A percentile compares a stretch with the other conserved stretches of the same genome.
Conservation (phyloP, 495 filamentous ascomycete genomes). For the Trichoderma orchidacearum region DNA sequence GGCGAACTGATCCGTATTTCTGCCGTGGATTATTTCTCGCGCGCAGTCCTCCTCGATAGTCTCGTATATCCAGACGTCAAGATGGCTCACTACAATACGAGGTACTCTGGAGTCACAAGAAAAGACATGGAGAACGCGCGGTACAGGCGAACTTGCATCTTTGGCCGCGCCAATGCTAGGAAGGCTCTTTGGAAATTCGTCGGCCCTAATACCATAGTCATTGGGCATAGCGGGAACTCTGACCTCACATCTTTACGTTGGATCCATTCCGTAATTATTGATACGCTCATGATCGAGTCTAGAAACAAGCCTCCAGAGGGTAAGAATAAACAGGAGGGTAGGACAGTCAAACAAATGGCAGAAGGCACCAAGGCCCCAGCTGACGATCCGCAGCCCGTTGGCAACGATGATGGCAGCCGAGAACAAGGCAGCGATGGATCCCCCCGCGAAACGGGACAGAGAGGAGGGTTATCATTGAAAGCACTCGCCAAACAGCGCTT, state of each 20-base stretch:
- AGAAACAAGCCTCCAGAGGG: not conserved
- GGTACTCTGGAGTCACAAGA: conserved; percentile 21
- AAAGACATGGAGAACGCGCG: conserved; percentile 12
- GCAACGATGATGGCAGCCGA: not conserved
- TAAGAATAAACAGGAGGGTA: not conserved
- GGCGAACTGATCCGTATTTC: conserved; percentile 28
- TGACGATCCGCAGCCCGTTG: not conserved
- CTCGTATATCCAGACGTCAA: conserved; percentile 23
- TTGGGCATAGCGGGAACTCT: conserved; percentile 14
- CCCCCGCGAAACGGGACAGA: not conserved
- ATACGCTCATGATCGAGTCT: conserved; percentile 11
- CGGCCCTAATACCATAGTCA: conserved; percentile 19
- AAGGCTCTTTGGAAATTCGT: conserved; percentile 19
- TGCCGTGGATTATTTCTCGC: conserved; percentile 29
- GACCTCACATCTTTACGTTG: conserved; percentile 16
- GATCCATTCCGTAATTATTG: conserved; percentile 10
- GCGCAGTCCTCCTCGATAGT: conserved; percentile 24
- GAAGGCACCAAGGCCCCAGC: not conserved
- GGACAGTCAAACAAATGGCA: not conserved
- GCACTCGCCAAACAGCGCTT: conserved; percentile 13
- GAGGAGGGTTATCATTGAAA: conserved; percentile 14
- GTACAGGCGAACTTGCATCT: not conserved
- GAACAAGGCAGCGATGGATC: not conserved
- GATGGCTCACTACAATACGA: conserved; percentile 26
- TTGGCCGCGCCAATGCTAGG: conserved; percentile 19